Evolutionary conservation across 2,329 filamentous ascomycete species (phyloP).

Genomic region (Penicillium olsonii): DNA sequence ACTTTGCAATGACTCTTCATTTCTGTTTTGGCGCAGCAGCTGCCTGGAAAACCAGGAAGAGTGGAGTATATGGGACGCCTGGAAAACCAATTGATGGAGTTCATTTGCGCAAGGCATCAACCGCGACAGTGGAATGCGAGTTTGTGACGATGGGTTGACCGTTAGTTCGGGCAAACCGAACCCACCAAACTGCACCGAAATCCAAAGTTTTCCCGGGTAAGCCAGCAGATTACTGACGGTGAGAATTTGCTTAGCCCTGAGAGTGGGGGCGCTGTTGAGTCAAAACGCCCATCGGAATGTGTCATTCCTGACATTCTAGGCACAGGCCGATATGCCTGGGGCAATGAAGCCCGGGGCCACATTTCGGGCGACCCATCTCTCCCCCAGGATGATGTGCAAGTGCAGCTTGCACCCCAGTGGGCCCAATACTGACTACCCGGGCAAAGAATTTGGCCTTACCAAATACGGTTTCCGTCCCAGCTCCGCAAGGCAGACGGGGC

Average conservation of each 20-base stretch:
- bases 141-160: conserved; percentile 14
- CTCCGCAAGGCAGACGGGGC: conserved; percentile 21
- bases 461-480: conserved; percentile 15
- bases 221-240: conserved; percentile 11
- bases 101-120: conserved; percentile 11
- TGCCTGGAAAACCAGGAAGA: conserved; percentile 13
- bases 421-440: conserved; percentile 12
- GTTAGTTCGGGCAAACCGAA: conserved; percentile 17
- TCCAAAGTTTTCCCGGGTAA: conserved; percentile 11
- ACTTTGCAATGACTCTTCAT: conserved; percentile 14
- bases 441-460: conserved; percentile 10
- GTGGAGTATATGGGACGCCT: conserved; percentile 3
- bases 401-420: conserved; percentile 4
- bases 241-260: conserved; percentile 16
- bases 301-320: conserved; percentile 14
- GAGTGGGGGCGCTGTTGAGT: conserved; percentile 13
- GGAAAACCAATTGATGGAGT: conserved; percentile 11
- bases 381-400: conserved; percentile 11
- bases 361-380: conserved; percentile 11
- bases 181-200: not conserved
- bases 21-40: conserved; percentile 12
- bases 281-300: conserved; percentile 13
- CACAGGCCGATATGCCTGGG: conserved; percentile 6
- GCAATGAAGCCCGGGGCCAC: conserved; percentile 11
- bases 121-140: not conserved